Base-by-base conservation (phyloP, 352 stramenopile species). In the Elongisporangium anandrum region DNA sequence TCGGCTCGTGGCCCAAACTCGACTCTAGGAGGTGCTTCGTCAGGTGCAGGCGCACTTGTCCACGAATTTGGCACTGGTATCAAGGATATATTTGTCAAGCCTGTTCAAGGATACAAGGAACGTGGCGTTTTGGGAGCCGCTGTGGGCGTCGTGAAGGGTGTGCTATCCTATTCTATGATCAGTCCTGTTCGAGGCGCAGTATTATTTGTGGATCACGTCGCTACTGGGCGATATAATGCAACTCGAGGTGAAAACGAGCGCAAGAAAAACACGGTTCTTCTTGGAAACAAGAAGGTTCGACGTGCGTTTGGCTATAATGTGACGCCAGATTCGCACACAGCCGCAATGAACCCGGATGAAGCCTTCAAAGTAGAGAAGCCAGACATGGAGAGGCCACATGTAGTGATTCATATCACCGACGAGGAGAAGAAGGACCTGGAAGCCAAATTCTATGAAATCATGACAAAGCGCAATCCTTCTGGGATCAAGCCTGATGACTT, bases 141-240 rank as follows among this genome's bases (percentile, higher is more conserved):
- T 1, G 76, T 88, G 22, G 82, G 82, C 0, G 24, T 89, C 1
- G 75, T 68, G 13, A 89, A 88, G 50, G 82, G 80, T 4, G 20
- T 88, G 3, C n/a, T 88, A 9, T n/a, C n/a, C n/a, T 66, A 68
- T 38, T 70, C 71, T 6, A 56, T 92, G 2, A 62, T 89, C 41
- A 71, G 67, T 26, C 82, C 80, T 2, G 62, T 90, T 16, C 61
- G 83, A 20, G 82, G 82, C 4, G 80, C 71, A 0, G 75, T 75
- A 1, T 59, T 88, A 12, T 86, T 92, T 64, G 79, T 78, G 3
- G 79, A 90, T 45, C 78, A 87, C 50, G 59, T 92, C 22, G 80
- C 68, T 7, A 87, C 78, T 19, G 80, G 82, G n/a, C 65, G 70
- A 10, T 81, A 87, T 60, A 92, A 92, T 57, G 64, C 78, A 10